Evolutionary conservation across 179 eudicot genomes (phyloP), one percentile per base, ranked within the genome.

Genomic region (Spinacia oleracea): DNA sequence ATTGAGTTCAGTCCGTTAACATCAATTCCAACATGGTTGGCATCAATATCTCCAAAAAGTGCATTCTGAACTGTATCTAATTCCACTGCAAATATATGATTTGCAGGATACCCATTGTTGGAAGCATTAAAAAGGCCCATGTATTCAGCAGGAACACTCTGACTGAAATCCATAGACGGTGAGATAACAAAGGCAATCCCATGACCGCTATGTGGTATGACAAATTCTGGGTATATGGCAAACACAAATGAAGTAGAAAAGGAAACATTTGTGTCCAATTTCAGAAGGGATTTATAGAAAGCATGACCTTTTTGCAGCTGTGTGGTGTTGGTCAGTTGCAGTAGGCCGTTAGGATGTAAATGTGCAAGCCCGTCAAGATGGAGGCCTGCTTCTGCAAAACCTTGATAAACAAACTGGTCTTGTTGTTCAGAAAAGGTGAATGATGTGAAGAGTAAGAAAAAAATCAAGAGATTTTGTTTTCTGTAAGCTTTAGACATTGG

Each of bases 21-120:
- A 70, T 86, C 81, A 8, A 86, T 68, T 23, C 87, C 89, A 35
- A 84, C 84, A 80, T 84, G 89, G 79, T 86, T 86, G 59, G 67
- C 82, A 32, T 84, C 69, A 6, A 62, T 72, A 14, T 84, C 89
- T 2, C 8, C 29, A 60, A 76, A 69, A 6, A 5, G 40, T 32
- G 71, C 70, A 32, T 38, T 86, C 15, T 14, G 29, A 29, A 74
- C 31, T 0, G 85, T 84, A 68, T 86, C 89, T 4, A 86, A 56
- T 68, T 87, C 89, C 48, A 84, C 74, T 21, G 82, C 81, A 23
- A 87, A 76, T 0, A 87, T 7, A 82, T 84, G 85, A 64, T 84
- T 82, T 9, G 66, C 46, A 56, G 84, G 21, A 25, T 23, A 60
- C 16, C 83, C 84, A 25, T 78, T 78, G 81, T 1, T 78, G 9